Evolutionary conservation across 768 basidiomycete genomes (phyloP).

Genomic region (Pleurotus salmoneostramineus): DNA sequence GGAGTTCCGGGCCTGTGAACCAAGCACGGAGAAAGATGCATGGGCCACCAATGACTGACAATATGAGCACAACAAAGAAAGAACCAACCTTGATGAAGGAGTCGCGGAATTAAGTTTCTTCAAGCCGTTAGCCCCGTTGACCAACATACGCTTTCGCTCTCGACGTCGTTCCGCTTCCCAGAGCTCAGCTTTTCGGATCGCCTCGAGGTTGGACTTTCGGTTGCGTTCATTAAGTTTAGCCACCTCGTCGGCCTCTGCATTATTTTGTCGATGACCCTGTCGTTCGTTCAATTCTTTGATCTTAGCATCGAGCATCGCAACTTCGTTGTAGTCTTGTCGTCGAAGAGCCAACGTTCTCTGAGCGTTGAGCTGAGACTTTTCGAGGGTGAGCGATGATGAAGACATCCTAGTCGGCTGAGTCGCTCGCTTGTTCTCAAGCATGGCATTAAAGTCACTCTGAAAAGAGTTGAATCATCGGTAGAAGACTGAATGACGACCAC

Average conservation of each 20-base stretch:
- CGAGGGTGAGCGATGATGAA: conserved; percentile 40
- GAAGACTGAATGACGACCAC: conserved; percentile 14
- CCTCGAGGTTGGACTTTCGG: conserved; percentile 77
- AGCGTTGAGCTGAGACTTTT: conserved; percentile 65
- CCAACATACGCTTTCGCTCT: conserved; percentile 53
- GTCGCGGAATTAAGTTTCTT: conserved; percentile 52
- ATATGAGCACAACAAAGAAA: background rate
- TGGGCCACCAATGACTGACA: conserved; percentile 5
- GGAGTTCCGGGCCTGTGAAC: conserved; percentile 46
- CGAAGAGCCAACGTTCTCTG: conserved; percentile 71
- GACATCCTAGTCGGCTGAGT: conserved; percentile 25
- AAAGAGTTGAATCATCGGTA: conserved; percentile 6
- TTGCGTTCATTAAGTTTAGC: conserved; percentile 89
- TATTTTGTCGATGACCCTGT: conserved; percentile 13
- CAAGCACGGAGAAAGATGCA: conserved; percentile 12
- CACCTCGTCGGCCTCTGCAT: conserved; percentile 44
- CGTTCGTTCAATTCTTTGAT: conserved; percentile 46
- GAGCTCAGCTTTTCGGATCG: conserved; percentile 72
- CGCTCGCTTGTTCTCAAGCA: conserved; percentile 64
- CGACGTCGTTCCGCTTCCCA: conserved; percentile 61
- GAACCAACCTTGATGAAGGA: conserved; percentile 57
- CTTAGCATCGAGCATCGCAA: conserved; percentile 56
- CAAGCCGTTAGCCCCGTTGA: conserved; percentile 53
- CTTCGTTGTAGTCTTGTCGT: conserved; percentile 66
- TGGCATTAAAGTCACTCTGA: conserved; percentile 80